Evolutionary conservation across 2,329 filamentous ascomycete species (phyloP).

Genomic region (Curvularia eragrostidis): DNA sequence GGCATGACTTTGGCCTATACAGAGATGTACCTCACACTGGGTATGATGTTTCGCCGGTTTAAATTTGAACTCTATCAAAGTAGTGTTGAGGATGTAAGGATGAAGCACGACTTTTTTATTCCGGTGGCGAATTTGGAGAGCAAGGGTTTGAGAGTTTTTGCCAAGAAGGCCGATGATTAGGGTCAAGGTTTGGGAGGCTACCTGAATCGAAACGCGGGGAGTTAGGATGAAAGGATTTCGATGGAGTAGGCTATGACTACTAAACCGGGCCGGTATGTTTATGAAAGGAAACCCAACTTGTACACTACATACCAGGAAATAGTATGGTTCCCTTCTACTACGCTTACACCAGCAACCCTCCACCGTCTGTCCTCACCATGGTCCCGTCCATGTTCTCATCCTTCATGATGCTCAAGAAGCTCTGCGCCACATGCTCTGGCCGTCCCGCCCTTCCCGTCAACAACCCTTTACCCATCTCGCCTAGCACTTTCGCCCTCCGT

Average conservation of each 20-base stretch:
- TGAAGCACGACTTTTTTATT: constrained; percentile 51
- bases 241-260: not conserved
- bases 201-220: not conserved
- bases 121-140: constrained; percentile 42
- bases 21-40: constrained; percentile 44
- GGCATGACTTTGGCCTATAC: constrained; percentile 51
- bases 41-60: constrained; percentile 44
- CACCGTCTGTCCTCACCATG: not conserved
- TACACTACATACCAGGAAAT: too few species aligned
- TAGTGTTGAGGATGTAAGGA: constrained; percentile 39
- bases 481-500: not conserved
- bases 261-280: too few species aligned
- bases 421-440: not conserved
- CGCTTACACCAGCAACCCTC: not conserved
- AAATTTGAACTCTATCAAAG: constrained; percentile 42
- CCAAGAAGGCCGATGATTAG: constrained; percentile 31
- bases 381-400: not conserved
- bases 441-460: not conserved
- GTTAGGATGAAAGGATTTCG: not conserved
- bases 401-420: not conserved
- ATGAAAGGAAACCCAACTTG: too few species aligned
- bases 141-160: constrained; percentile 47
- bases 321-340: too few species aligned
- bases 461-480: not conserved
- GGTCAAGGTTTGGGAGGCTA: not conserved